Evolutionary conservation across 2,329 filamentous ascomycete species (phyloP).

Genomic region (Lomentospora prolificans): DNA sequence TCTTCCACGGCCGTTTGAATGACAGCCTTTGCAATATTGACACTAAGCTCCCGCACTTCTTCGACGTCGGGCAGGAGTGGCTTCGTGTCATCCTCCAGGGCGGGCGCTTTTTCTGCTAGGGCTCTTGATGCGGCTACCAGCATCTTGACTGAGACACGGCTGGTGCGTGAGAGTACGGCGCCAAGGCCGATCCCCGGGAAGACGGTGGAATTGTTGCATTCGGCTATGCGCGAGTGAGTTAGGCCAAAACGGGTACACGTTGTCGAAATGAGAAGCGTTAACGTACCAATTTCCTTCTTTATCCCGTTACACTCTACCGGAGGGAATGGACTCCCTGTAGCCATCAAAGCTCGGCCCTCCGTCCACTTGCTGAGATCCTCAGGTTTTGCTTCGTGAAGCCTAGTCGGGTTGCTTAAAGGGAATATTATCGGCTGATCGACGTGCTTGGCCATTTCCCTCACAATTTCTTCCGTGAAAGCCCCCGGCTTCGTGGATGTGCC

Average conservation of each 20-base stretch:
- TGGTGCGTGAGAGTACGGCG: constrained; percentile 58
- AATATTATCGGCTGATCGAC: constrained; percentile 67
- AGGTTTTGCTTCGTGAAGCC: constrained; percentile 72
- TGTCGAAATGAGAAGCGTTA: neutral
- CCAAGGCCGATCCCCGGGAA: constrained; percentile 84
- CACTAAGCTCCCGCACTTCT: constrained; percentile 64
- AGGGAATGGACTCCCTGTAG: constrained; percentile 74
- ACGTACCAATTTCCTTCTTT: constrained; percentile 21
- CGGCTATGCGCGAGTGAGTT: no score
- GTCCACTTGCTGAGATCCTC: constrained; percentile 72
- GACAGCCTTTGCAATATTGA: constrained; percentile 66
- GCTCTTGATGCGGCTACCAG: constrained; percentile 70
- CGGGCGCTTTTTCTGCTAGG: constrained; percentile 62
- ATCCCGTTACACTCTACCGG: constrained; percentile 55
- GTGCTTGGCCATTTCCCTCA: constrained; percentile 66
- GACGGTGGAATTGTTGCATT: constrained; percentile 82
- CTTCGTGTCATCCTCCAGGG: constrained; percentile 49
- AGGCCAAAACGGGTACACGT: no score
- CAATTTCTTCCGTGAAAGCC: constrained; percentile 64
- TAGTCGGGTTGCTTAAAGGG: constrained; percentile 77
- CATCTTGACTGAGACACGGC: constrained; percentile 64
- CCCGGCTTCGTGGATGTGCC: constrained; percentile 73
- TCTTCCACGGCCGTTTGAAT: constrained; percentile 64
- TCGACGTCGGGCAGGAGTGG: constrained; percentile 69
- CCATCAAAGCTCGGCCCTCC: constrained; percentile 64